These are phyloP conservation scores for Pseudonitzschia pungens DNA, from an alignment of 108 stramenopile genomes.

Conservation along the genomic window DNA sequence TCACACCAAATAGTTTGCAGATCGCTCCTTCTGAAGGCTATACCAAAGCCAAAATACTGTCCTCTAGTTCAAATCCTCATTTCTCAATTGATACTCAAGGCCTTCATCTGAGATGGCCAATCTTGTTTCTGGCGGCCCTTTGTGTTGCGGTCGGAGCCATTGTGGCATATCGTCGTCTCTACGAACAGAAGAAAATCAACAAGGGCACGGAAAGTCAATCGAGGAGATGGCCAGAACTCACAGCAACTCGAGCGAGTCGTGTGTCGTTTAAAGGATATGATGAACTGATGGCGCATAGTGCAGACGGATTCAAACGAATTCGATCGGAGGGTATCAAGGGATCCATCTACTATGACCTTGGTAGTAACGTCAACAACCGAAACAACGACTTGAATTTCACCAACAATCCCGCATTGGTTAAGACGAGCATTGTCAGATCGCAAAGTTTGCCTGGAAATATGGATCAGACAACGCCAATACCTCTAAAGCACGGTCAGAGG, in stretches of 20 bases:
- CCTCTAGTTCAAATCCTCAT: not conserved
- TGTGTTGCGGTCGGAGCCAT: not conserved
- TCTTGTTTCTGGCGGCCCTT: not conserved
- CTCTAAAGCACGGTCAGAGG: not conserved
- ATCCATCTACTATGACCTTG: not conserved
- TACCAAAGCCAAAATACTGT: not conserved
- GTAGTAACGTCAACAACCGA: not conserved
- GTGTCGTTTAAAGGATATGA: not conserved
- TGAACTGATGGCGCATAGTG: not conserved
- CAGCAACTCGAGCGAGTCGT: not conserved
- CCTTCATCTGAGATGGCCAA: not conserved
- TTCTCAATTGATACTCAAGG: slow-evolving; percentile 9
- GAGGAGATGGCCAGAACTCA: slow-evolving; percentile 1
- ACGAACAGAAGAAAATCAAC: not conserved
- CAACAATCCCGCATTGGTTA: no score
- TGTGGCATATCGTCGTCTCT: slow-evolving; percentile 1
- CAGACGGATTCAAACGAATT: not conserved
- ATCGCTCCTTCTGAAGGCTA: not conserved
- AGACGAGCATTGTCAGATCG: not conserved
- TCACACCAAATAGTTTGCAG: not conserved
- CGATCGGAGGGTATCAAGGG: not conserved
- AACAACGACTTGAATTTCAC: no score
- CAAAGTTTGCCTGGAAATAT: slow-evolving; percentile 8
- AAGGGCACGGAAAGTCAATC: not conserved
- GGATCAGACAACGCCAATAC: not conserved